Evolutionary conservation across 2,329 filamentous ascomycete species (phyloP).

Genomic region (Aspergillus amoenus): DNA sequence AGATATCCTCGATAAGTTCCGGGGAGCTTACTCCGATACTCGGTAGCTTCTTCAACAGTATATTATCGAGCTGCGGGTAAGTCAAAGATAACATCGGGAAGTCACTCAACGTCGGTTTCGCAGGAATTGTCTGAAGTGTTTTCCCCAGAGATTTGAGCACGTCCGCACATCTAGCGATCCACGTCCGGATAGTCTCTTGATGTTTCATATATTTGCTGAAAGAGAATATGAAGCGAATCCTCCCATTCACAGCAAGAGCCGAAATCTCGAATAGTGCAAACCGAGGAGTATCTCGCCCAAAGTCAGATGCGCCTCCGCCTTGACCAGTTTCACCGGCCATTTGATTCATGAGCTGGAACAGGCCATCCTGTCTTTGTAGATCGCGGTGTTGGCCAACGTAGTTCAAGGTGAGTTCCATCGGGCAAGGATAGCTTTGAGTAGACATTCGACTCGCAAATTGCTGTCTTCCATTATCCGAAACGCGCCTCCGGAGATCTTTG

Average conservation of each 20-base stretch:
- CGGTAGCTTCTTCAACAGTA: constrained; percentile 39
- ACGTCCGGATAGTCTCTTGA: constrained; percentile 43
- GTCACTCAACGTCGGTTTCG: constrained; percentile 41
- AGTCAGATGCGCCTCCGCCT: constrained; percentile 47
- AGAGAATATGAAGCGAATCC: constrained; percentile 51
- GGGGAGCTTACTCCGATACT: constrained; percentile 33
- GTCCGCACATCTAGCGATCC: constrained; percentile 42
- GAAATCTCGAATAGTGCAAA: constrained; percentile 55
- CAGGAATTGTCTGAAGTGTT: constrained; percentile 24
- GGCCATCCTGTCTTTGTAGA: constrained; percentile 44
- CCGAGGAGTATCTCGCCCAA: constrained; percentile 45
- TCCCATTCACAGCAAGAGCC: constrained; percentile 48
- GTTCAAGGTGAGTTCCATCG: constrained; percentile 46
- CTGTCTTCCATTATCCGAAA: constrained; percentile 39
- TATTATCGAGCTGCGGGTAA: constrained; percentile 41
- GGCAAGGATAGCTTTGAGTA: constrained; percentile 36
- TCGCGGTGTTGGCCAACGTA: constrained; percentile 44
- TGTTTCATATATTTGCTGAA: constrained; percentile 52
- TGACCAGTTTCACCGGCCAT: constrained; percentile 48
- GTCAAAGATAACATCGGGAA: constrained; percentile 47
- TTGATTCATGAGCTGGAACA: constrained; percentile 45
- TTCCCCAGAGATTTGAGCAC: constrained; percentile 32
- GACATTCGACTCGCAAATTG: constrained; percentile 38
- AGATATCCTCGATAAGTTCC: constrained; percentile 44
- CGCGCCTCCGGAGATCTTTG: constrained; percentile 39